Conservation (phyloP, 225 moss, liverwort and hornwort species). For the Polytrichum formosum region DNA sequence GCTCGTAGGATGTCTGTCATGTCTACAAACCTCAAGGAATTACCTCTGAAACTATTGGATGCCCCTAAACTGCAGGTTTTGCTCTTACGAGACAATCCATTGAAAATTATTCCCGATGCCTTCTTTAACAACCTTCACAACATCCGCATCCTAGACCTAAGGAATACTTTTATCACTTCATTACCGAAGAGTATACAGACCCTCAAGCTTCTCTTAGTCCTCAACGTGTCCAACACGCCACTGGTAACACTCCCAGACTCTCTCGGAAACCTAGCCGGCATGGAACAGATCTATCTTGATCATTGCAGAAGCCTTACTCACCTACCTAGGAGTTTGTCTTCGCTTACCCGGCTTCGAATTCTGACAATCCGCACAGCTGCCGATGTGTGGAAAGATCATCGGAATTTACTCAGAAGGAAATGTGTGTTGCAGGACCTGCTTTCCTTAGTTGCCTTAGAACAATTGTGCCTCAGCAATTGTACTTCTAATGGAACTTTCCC, state of each 20-base stretch:
- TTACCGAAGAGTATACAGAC: neutral
- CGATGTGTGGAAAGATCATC: constrained; percentile 3
- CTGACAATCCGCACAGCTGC: too few relatives aligned
- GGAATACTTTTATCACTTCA: neutral
- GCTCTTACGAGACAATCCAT: neutral
- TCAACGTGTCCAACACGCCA: neutral
- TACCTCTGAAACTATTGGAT: constrained; percentile 8
- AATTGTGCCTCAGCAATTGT: neutral
- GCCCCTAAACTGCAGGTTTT: neutral
- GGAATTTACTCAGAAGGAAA: constrained; percentile 5
- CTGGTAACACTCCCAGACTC: neutral
- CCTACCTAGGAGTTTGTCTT: constrained; percentile 10
- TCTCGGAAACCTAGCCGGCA: neutral
- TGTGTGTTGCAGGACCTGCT: constrained; percentile 15
- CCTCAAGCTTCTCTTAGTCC: constrained; percentile 2
- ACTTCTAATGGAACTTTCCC: too few relatives aligned
- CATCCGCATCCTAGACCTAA: neutral
- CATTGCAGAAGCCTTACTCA: neutral
- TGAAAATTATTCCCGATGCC: neutral
- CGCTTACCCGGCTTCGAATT: neutral
- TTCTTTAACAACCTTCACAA: neutral
- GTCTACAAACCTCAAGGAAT: constrained; percentile 12
- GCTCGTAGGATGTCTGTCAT: constrained; percentile 21
- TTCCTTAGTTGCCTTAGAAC: constrained; percentile 11
- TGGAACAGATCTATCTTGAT: constrained; percentile 2